Conservation (phyloP, 2,329 filamentous ascomycete genomes). For the Fusarium hostae region DNA sequence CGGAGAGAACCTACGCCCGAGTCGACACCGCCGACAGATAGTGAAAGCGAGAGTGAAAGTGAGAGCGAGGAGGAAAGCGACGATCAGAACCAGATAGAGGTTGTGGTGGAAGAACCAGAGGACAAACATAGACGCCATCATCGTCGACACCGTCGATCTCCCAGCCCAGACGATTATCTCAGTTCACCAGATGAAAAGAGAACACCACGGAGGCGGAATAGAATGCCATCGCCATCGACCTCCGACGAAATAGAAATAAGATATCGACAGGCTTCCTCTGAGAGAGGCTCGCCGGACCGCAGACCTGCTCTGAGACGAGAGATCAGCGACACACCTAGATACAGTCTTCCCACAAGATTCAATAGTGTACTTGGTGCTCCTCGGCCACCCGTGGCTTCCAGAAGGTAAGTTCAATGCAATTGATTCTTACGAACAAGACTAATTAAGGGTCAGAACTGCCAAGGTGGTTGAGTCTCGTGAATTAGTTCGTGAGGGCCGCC, state of each 20-base stretch:
- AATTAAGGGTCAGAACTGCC: slow-evolving; percentile 27
- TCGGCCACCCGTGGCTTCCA: slow-evolving; percentile 49
- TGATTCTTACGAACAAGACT: not conserved
- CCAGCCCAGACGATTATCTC: slow-evolving; percentile 45
- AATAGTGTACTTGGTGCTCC: slow-evolving; percentile 49
- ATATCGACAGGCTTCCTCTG: slow-evolving; percentile 42
- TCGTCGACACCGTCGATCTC: slow-evolving; percentile 23
- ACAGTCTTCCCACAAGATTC: slow-evolving; percentile 40
- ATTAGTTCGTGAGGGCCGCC: slow-evolving; percentile 38
- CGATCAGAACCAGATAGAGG: slow-evolving; percentile 37
- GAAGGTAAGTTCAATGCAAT: slow-evolving; percentile 41
- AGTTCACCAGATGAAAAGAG: slow-evolving; percentile 43
- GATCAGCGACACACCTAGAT: slow-evolving; percentile 46
- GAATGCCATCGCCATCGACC: slow-evolving; percentile 35
- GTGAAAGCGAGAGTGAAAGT: slow-evolving; percentile 23
- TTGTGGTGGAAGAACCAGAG: slow-evolving; percentile 46
- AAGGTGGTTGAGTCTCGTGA: slow-evolving; percentile 43
- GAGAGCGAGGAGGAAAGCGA: slow-evolving; percentile 29
- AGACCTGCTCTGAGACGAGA: slow-evolving; percentile 46
- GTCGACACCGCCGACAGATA: slow-evolving; percentile 32
- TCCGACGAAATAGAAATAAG: slow-evolving; percentile 43
- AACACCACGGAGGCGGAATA: slow-evolving; percentile 36
- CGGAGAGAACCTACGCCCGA: slow-evolving; percentile 36
- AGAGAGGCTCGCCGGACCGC: slow-evolving; percentile 45
- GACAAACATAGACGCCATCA: slow-evolving; percentile 36